Evolutionary conservation across 129 eudicot species (phyloP).

Genomic region (Dittrichia graveolens): DNA sequence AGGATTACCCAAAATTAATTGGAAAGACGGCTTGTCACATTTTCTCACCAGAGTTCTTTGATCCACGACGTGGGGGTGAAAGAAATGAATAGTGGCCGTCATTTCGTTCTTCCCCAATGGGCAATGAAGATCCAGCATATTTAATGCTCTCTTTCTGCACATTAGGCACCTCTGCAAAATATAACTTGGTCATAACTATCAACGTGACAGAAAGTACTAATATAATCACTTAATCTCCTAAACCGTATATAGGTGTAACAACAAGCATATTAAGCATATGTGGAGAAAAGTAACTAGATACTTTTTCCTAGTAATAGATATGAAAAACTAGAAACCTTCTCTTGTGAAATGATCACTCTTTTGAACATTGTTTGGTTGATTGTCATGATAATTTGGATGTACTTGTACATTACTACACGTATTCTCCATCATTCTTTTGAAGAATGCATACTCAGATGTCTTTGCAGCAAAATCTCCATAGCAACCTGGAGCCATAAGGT

Average conservation of each 20-base stretch:
- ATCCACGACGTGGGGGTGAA: conserved; percentile 37
- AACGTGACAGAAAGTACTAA: background rate
- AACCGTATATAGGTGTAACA: background rate
- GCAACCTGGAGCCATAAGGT: conserved; percentile 9
- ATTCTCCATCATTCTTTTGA: conserved; percentile 55
- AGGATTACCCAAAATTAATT: background rate
- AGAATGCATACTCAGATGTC: conserved; percentile 78
- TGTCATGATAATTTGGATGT: conserved; percentile 28
- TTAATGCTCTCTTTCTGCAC: conserved; percentile 25
- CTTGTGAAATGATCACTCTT: conserved; percentile 20
- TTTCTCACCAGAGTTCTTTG: conserved; percentile 40
- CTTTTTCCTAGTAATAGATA: background rate
- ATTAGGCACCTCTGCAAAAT: conserved; percentile 40
- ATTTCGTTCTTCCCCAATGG: conserved; percentile 28
- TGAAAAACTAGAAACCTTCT: conserved; percentile 29
- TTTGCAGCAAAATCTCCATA: conserved; percentile 60
- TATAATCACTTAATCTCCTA: background rate
- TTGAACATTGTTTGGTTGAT: conserved; percentile 29
- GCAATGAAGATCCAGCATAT: conserved; percentile 34
- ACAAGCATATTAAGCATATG: background rate
- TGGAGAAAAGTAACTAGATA: background rate
- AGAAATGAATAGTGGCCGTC: conserved; percentile 31
- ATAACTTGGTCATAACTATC: conserved; percentile 4
- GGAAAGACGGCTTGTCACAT: conserved; percentile 1
- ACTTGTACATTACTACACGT: conserved; percentile 19